phyloP scores from a whole-genome alignment of 495 filamentous ascomycete genomes.

The Cercophora samala region DNA sequence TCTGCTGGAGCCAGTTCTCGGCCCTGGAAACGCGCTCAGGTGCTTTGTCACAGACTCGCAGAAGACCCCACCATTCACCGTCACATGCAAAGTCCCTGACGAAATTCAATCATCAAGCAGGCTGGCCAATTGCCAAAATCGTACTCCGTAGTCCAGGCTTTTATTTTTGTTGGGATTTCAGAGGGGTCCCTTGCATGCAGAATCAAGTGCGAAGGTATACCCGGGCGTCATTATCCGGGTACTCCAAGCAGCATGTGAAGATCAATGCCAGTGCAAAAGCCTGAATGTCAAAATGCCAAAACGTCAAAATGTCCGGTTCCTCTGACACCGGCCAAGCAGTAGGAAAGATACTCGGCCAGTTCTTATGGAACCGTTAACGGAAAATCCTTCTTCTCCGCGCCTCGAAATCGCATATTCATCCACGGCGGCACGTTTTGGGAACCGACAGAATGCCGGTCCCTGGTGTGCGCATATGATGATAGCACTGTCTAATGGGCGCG shows the following conservation, averaged over 20 bases:
- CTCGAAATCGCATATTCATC: conserved; percentile 75
- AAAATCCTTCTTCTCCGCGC: conserved; percentile 67
- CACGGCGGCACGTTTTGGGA: conserved; percentile 57
- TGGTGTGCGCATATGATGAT: conserved; percentile 61
- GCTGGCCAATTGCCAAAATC: too few relatives aligned
- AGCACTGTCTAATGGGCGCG: conserved; percentile 89
- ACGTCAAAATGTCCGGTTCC: conserved; percentile 61
- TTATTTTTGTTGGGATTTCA: neutral
- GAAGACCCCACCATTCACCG: neutral
- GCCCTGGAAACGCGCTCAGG: neutral
- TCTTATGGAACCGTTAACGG: conserved; percentile 75
- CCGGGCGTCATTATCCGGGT: neutral
- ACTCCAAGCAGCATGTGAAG: neutral
- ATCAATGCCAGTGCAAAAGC: too few relatives aligned
- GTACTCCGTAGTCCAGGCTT: too few relatives aligned
- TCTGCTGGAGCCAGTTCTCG: neutral
- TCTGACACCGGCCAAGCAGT: conserved; percentile 90
- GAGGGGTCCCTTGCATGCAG: neutral
- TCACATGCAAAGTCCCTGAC: neutral
- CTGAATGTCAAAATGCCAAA: too few relatives aligned
- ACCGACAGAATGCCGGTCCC: conserved; percentile 67
- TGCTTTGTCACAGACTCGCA: neutral
- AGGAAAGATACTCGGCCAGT: conserved; percentile 66
- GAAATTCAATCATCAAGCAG: neutral
- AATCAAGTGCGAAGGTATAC: neutral